Evolutionary conservation across 1,284 basidiomycete species (phyloP).

Genomic region (Neonothopanus nambi): DNA sequence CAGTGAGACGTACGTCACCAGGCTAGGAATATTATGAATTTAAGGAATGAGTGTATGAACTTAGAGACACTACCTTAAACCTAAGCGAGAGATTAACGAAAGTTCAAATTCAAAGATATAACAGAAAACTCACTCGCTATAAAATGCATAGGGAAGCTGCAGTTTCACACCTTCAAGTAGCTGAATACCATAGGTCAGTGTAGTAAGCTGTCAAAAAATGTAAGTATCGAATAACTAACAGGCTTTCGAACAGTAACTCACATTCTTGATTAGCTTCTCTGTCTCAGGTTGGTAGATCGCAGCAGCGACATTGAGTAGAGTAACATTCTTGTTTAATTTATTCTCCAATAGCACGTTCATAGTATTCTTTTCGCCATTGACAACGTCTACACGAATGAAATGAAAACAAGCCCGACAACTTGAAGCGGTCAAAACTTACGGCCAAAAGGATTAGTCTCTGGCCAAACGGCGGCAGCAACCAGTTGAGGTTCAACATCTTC

Average conservation of each 20-base stretch:
- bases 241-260: conserved; percentile 37
- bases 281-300: conserved; percentile 72
- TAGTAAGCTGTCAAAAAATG: conserved; percentile 50
- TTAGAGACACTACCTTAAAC: conserved; percentile 53
- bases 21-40: conserved; percentile 44
- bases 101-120: conserved; percentile 14
- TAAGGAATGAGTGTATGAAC: not conserved
- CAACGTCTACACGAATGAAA: conserved; percentile 59
- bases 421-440: conserved; percentile 72
- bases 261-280: conserved; percentile 72
- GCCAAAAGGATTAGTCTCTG: conserved; percentile 78
- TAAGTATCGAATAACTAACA: not conserved
- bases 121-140: conserved; percentile 74
- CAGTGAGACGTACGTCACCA: conserved; percentile 74
- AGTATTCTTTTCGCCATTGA: conserved; percentile 84
- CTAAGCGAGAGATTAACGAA: conserved; percentile 34
- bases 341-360: conserved; percentile 74
- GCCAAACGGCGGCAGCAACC: conserved; percentile 65
- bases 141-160: conserved; percentile 73
- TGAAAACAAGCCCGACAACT: conserved; percentile 15
- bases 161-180: conserved; percentile 67
- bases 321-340: conserved; percentile 74
- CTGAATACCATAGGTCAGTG: conserved; percentile 59
- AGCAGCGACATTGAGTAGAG: conserved; percentile 69
- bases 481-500: conserved; percentile 30